Evolutionary conservation across 805 yeast genomes (phyloP).

Genomic region (Teunomyces lycoperdinae): DNA sequence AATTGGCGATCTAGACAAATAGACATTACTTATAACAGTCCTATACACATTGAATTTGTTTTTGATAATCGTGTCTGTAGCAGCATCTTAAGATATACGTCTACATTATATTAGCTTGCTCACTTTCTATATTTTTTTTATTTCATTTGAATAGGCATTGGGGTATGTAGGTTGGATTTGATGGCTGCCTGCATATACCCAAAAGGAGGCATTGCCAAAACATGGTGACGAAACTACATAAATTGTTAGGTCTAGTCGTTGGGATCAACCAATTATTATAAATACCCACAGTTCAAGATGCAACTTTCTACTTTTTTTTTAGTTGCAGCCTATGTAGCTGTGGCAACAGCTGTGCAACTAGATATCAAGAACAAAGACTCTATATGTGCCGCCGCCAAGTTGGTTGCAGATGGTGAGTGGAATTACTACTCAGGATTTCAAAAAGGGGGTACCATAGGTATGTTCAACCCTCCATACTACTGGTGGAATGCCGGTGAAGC

Average conservation of each 20-base stretch:
- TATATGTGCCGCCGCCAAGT: constrained; percentile 40
- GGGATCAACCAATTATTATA: neutral
- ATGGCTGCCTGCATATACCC: neutral
- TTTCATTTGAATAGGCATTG: neutral
- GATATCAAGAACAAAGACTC: constrained; percentile 37
- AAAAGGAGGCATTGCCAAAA: constrained; percentile 5
- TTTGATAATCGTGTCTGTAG: too few relatives aligned
- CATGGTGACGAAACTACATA: constrained; percentile 1
- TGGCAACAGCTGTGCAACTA: constrained; percentile 29
- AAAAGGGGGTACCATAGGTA: constrained; percentile 46
- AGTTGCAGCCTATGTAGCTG: neutral
- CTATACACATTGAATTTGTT: too few relatives aligned
- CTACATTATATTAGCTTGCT: neutral
- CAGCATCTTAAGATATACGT: too few relatives aligned
- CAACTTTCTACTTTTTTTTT: neutral
- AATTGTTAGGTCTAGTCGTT: neutral
- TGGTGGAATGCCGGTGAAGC: constrained; percentile 57
- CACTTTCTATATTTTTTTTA: neutral
- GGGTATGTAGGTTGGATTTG: neutral
- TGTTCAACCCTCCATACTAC: constrained; percentile 45
- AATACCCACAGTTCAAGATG: neutral
- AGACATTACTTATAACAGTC: too few relatives aligned
- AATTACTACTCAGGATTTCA: constrained; percentile 43
- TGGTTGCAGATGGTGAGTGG: constrained; percentile 37
- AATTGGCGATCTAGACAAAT: neutral